Evolutionary conservation across 495 filamentous ascomycete species (phyloP), one percentile per base, ranked within the genome.

Genomic region (Massariosphaeria phaeospora): DNA sequence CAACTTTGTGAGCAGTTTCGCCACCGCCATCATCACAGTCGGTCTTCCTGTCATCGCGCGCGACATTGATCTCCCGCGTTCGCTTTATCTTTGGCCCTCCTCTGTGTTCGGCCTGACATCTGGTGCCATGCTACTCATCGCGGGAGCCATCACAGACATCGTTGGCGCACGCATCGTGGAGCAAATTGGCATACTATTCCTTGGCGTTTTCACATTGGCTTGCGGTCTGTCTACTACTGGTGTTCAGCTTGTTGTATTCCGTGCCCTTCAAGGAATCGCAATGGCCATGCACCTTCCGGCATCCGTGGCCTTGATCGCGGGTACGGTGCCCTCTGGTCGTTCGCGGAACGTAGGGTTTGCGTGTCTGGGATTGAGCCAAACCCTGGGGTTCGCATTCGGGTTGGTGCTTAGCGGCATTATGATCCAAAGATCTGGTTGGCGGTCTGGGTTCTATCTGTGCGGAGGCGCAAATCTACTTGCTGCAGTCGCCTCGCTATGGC

Each of bases 321-420:
- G 67, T n/a, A 61, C 71, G 0, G 65, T 79, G 38, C 70, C 71
- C 31, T 30, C 29, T 30, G 79, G 80, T 0, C 62, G 66, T 15
- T 43, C 58, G 23, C 63, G 80, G 5, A 85, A 82, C 47, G 55
- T 79, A 0, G 79, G 67, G 0, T 81, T 82, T 55, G 73, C 75
- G 0, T 72, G 66, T 34, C 51, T 79, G 6, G 80, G 79, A 0
- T 55, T 74, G 3, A 75, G 72, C 2, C 71, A 75, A 48, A 75
- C 76, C 0, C 33, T 82, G 17, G 80, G 79, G 2, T 83, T 77
- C 62, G 72, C 73, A 0, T 31, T 79, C 8, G 79, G 80, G 0
- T 66, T 83, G 1, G 70, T 83, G 0, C 61, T 82, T 2, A 76
- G 75, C 18, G 79, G 80, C 6, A 52, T 81, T 6, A 76, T 82